phyloP scores from a whole-genome alignment of 2,329 filamentous ascomycete genomes.

The Pseudogymnoascus sp. region DNA sequence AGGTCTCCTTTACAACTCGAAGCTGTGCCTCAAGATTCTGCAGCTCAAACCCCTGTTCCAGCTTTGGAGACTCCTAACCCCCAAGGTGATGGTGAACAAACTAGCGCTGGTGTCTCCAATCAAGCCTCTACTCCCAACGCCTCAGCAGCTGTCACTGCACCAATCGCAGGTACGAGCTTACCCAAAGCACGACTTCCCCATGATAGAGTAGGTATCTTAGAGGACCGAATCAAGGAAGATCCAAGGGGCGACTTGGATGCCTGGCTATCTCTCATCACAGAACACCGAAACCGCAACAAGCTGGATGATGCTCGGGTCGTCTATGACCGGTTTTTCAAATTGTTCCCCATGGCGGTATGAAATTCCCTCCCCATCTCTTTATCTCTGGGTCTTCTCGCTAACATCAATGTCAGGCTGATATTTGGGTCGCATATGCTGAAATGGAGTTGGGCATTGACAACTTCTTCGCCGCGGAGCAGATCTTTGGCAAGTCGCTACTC shows the following conservation, averaged over 20 bases:
- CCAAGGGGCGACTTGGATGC: constrained; percentile 86
- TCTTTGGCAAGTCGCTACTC: constrained; percentile 74
- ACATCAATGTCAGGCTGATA: constrained; percentile 58
- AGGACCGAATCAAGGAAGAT: constrained; percentile 87
- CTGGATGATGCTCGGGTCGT: constrained; percentile 69
- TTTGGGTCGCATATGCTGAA: constrained; percentile 82
- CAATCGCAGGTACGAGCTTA: constrained; percentile 10
- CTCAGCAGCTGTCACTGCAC: neutral
- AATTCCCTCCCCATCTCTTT: constrained; percentile 12
- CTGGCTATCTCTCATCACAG: constrained; percentile 79
- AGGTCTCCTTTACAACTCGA: constrained; percentile 6
- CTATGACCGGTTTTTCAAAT: constrained; percentile 77
- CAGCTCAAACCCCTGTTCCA: neutral
- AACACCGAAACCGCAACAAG: constrained; percentile 74
- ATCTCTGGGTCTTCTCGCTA: constrained; percentile 22
- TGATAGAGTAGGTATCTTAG: constrained; percentile 43
- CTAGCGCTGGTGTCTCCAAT: constrained; percentile 11
- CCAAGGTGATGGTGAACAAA: constrained; percentile 10
- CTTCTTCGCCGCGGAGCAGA: constrained; percentile 66
- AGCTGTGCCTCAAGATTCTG: constrained; percentile 6
- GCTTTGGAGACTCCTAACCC: constrained; percentile 12
- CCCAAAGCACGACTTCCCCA: constrained; percentile 29
- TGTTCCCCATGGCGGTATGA: constrained; percentile 88
- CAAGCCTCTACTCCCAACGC: constrained; percentile 12
- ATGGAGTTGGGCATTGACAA: constrained; percentile 87